Base-by-base conservation (phyloP, 164 flowering plant genomes). In the Malania oleifera region DNA sequence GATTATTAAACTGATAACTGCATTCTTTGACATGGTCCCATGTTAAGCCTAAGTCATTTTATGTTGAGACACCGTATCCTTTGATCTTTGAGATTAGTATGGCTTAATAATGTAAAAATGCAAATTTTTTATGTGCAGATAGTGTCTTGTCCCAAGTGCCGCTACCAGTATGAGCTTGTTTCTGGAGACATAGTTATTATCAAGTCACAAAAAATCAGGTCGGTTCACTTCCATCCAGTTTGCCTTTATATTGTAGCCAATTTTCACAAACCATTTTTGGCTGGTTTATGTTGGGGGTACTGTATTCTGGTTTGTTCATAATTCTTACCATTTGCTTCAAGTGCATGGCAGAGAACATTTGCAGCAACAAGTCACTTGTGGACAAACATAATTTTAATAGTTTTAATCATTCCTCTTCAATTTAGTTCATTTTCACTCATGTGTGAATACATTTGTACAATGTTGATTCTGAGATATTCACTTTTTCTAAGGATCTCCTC, bases 401-500 rank as follows among this genome's bases (percentile, higher is more conserved):
- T n/a, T n/a, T n/a, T n/a, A n/a, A n/a, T n/a, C n/a, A n/a, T n/a
- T n/a, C n/a, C n/a, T n/a, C n/a, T n/a, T n/a, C n/a, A 34, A 7
- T 34, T 38, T 34, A 14, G 53, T 52, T 45, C 13, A 9, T 37
- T 70, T 59, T 14, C 56, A 12, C 28, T 64, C 40, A 59, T 26
- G 57, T 35, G 52, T 46, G 38, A 52, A 14, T 75, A 54, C 46
- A 23, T 60, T 65, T 59, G 60, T 75, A 60, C 67, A 82, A 61
- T 80, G 79, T 93, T 90, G 97, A 93, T 90, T 76, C 63, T 75
- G 80, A 75, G 77, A 80, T 67, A 83, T 85, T 88, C 79, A 77
- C 89, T 76, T 83, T 73, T 79, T 80, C 97, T 93, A 93, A 93
- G 99, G 99, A 81, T 85, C 84, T 88, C 75, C 90, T 88, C 89